phyloP scores from a whole-genome alignment of 2,329 filamentous ascomycete species.

The Shiraia sp. region DNA sequence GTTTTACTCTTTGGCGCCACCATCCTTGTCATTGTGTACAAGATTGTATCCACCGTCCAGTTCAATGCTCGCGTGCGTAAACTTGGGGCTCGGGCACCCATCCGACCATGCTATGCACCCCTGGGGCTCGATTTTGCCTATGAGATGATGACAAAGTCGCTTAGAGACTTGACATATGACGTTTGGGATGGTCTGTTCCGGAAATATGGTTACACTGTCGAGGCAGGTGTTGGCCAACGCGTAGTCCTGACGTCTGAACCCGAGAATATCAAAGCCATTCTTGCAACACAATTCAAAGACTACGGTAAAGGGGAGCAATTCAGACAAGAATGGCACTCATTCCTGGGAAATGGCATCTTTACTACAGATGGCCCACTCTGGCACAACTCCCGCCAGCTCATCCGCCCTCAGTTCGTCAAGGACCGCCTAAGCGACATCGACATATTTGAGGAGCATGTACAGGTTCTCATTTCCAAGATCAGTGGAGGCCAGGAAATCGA shows the following conservation, averaged over 20 bases:
- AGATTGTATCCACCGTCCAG: constrained; percentile 20
- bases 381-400: constrained; percentile 79
- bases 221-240: constrained; percentile 62
- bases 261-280: constrained; percentile 87
- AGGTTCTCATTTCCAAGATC: constrained; percentile 72
- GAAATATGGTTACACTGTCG: constrained; percentile 59
- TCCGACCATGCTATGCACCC: constrained; percentile 44
- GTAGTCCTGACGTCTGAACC: constrained; percentile 77
- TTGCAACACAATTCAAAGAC: constrained; percentile 84
- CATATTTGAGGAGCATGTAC: constrained; percentile 78
- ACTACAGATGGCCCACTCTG: constrained; percentile 78
- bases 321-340: constrained; percentile 74
- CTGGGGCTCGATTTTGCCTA: constrained; percentile 67
- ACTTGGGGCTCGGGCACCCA: constrained; percentile 52
- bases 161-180: constrained; percentile 61
- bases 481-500: constrained; percentile 61
- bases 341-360: constrained; percentile 70
- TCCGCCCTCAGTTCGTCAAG: constrained; percentile 84
- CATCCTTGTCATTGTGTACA: constrained; percentile 25
- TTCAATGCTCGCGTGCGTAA: constrained; percentile 43
- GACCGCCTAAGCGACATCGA: constrained; percentile 82
- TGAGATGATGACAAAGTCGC: constrained; percentile 57
- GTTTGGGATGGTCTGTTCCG: constrained; percentile 63
- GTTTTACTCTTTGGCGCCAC: constrained; percentile 26
- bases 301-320: constrained; percentile 82